Evolutionary conservation across 2,329 filamentous ascomycete genomes (phyloP).

Genomic region (Rasamsonia emersonii): DNA sequence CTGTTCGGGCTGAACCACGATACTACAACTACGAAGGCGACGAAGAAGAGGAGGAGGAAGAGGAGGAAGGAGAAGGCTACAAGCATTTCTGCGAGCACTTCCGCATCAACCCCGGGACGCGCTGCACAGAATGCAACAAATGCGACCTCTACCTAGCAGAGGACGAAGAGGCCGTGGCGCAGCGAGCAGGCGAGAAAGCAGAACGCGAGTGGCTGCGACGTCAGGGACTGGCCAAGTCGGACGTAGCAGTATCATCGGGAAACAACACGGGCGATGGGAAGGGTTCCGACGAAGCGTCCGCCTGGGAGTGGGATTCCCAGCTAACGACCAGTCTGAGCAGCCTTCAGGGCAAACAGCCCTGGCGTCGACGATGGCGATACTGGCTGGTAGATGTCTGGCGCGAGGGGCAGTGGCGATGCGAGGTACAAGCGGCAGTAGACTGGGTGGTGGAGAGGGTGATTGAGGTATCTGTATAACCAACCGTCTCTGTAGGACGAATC

Average conservation of each 20-base stretch:
- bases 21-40: slow-evolving; percentile 7
- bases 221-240: slow-evolving; percentile 41
- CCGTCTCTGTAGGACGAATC: neutral
- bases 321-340: too few species aligned
- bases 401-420: slow-evolving; percentile 33
- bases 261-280: slow-evolving; percentile 15
- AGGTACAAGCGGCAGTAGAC: slow-evolving; percentile 32
- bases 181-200: slow-evolving; percentile 60
- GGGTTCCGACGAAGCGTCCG: slow-evolving; percentile 6
- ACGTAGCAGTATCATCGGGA: slow-evolving; percentile 10
- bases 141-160: slow-evolving; percentile 68
- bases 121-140: slow-evolving; percentile 69
- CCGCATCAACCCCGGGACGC: slow-evolving; percentile 64
- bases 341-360: slow-evolving; percentile 9
- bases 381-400: slow-evolving; percentile 30
- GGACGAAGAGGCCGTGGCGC: slow-evolving; percentile 61
- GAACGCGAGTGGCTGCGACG: slow-evolving; percentile 62
- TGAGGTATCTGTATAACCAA: slow-evolving; percentile 16
- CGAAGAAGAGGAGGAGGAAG: slow-evolving; percentile 14
- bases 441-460: slow-evolving; percentile 33
- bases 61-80: slow-evolving; percentile 59
- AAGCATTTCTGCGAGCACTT: slow-evolving; percentile 96
- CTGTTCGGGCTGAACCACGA: too few species aligned
- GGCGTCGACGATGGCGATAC: slow-evolving; percentile 20
- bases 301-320: slow-evolving; percentile 18